Evolutionary conservation across 2,329 filamentous ascomycete species (phyloP).

Genomic region (Fusarium tuaranense): DNA sequence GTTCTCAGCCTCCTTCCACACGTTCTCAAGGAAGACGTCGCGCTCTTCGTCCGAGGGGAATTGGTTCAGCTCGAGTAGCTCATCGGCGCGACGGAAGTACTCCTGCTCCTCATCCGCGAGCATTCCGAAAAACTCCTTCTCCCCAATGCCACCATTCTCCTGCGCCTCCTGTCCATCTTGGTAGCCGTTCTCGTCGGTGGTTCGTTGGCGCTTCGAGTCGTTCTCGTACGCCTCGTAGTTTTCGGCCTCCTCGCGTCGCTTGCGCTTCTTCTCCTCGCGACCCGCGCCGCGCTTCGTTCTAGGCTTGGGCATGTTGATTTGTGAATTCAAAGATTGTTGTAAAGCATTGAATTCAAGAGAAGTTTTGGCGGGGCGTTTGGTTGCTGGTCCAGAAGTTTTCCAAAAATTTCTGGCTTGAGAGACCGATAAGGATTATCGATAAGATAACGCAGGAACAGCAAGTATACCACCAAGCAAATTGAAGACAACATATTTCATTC

Average conservation of each 20-base stretch:
- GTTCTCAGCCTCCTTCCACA: constrained; percentile 86
- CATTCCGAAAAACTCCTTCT: constrained; percentile 90
- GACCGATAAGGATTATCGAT: constrained; percentile 27
- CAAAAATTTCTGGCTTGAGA: constrained; percentile 16
- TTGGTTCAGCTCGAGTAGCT: constrained; percentile 89
- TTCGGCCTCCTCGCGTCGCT: constrained; percentile 48
- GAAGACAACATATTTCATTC: neutral
- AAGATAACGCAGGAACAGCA: constrained; percentile 16
- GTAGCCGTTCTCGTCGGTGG: constrained; percentile 37
- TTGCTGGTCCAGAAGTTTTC: constrained; percentile 30
- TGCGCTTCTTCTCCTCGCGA: constrained; percentile 57
- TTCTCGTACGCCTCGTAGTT: constrained; percentile 33
- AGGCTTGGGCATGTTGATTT: constrained; percentile 56
- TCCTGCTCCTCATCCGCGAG: constrained; percentile 94
- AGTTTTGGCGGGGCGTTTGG: constrained; percentile 31
- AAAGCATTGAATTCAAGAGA: constrained; percentile 4
- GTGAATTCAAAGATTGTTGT: constrained; percentile 12
- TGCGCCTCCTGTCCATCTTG: constrained; percentile 40
- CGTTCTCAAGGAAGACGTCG: constrained; percentile 78
- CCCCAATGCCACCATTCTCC: constrained; percentile 52
- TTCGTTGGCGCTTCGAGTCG: constrained; percentile 44
- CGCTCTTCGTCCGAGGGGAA: constrained; percentile 83
- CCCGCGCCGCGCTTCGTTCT: constrained; percentile 55
- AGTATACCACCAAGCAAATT: neutral
- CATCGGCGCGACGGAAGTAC: constrained; percentile 91